Base-by-base conservation (phyloP, 2,329 filamentous ascomycete genomes). In the Diaporthe eres region DNA sequence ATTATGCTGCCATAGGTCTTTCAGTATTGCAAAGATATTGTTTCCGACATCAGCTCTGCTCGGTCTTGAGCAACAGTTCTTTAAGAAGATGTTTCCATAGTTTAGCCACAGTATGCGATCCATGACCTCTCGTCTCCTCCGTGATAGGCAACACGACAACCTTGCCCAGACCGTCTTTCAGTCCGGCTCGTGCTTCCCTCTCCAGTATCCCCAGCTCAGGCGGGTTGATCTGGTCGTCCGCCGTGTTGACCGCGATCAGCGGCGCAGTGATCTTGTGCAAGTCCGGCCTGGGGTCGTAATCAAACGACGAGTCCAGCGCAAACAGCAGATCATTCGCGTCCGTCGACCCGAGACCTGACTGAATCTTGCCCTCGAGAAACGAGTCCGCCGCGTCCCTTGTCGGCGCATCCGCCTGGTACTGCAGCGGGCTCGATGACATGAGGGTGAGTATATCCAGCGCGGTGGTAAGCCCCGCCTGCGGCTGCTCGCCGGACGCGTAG, bases 191-290 rank as follows among this genome's bases (percentile, higher is more conserved):
- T 25, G 63, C 22, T 22, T 74, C 58, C 37, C 34, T 53, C 60
- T 81, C 78, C 57, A 82, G 75, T 31, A 81, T 77, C 5, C 73
- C 71, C n/a, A 81, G 74, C 71, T 81, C 80, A 3, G 80, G 80
- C n/a, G 80, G 80, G 49, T 81, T 81, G 39, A 81, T 77, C 75
- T 80, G 77, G 60, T 81, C 80, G 63, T 81, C 79, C 4, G 79
- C 79, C n/a, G 78, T 78, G 77, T 81, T 81, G 49, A 81, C 72
- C 13, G 80, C 80, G 9, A 78, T n/a, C 39, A 81, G 72, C 22
- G 79, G 79, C 13, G 61, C 78, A 8, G 44, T 72, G 76, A 81
- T 81, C 28, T 71, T 67, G 22, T 65, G 44, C 19, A 82, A 76
- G 17, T 76, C 58, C 2, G 79, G 78, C 70, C 74, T 57, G 4